These are phyloP conservation scores for Gnetum montanum DNA, from an alignment of 75 land plant species.

Conservation along the genomic window DNA sequence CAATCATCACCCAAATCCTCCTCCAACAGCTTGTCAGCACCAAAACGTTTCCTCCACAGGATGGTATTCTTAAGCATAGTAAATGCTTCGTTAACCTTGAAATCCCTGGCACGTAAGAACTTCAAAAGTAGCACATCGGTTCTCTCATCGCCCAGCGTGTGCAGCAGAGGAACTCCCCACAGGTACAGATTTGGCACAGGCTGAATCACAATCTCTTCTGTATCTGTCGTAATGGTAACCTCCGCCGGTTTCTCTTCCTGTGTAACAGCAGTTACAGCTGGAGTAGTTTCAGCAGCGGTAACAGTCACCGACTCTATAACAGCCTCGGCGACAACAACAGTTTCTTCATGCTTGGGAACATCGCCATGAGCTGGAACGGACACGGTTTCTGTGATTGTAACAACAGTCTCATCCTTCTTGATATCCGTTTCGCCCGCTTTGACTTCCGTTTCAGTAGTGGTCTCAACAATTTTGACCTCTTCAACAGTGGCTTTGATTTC, in stretches of 20 bases:
- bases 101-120: slow-evolving; percentile 61
- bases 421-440: slow-evolving; percentile 4
- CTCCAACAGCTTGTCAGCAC: slow-evolving; percentile 28
- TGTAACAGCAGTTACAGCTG: background rate
- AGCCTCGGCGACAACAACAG: background rate
- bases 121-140: slow-evolving; percentile 52
- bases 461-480: slow-evolving; percentile 9
- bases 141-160: slow-evolving; percentile 38
- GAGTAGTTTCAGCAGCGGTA: background rate
- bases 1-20: slow-evolving; percentile 27
- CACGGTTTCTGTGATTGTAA: background rate
- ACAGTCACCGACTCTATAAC: slow-evolving; percentile 8
- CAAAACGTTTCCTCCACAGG: slow-evolving; percentile 33
- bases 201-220: slow-evolving; percentile 8
- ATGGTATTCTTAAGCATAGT: slow-evolving; percentile 46
- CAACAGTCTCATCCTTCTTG: slow-evolving; percentile 3
- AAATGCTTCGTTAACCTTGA: slow-evolving; percentile 54
- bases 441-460: background rate
- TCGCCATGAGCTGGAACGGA: slow-evolving; percentile 1
- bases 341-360: slow-evolving; percentile 13
- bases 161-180: slow-evolving; percentile 54
- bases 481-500: slow-evolving; percentile 6
- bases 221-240: slow-evolving; percentile 8
- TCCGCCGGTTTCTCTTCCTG: background rate
- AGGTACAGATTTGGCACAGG: slow-evolving; percentile 31